phyloP scores from a whole-genome alignment of 768 basidiomycete species.

The Nevesoporus exiguus region DNA sequence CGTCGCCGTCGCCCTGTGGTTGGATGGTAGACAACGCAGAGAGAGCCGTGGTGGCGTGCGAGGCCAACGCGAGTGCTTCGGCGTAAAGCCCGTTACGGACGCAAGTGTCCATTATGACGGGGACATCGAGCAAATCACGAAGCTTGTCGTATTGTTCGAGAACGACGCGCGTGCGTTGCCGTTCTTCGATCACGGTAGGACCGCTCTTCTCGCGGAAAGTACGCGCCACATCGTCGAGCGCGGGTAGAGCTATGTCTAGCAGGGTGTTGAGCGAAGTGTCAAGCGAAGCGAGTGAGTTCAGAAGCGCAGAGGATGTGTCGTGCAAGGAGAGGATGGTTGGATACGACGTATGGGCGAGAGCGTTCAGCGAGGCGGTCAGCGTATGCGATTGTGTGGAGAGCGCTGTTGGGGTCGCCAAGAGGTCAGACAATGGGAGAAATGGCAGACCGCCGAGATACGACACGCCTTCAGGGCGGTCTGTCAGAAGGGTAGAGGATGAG shows the following conservation, averaged over 20 bases:
- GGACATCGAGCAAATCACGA: slow-evolving; percentile 86
- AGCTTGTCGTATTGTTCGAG: slow-evolving; percentile 94
- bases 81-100: slow-evolving; percentile 89
- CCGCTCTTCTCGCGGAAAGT: slow-evolving; percentile 74
- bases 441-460: slow-evolving; percentile 66
- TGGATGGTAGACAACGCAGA: slow-evolving; percentile 35
- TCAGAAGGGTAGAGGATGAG: slow-evolving; percentile 13
- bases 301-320: slow-evolving; percentile 69
- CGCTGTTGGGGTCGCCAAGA: slow-evolving; percentile 69
- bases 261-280: slow-evolving; percentile 70
- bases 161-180: slow-evolving; percentile 77
- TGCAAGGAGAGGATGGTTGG: slow-evolving; percentile 90
- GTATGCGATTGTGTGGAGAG: slow-evolving; percentile 85
- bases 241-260: slow-evolving; percentile 64
- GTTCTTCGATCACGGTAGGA: slow-evolving; percentile 60
- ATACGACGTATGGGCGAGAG: slow-evolving; percentile 87
- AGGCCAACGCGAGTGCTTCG: slow-evolving; percentile 83
- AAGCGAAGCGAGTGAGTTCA: slow-evolving; percentile 68
- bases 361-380: slow-evolving; percentile 84
- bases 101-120: slow-evolving; percentile 88
- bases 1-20: slow-evolving; percentile 26
- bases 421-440: slow-evolving; percentile 58
- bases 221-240: slow-evolving; percentile 68
- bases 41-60: slow-evolving; percentile 59
- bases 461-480: slow-evolving; percentile 26